phyloP scores from a whole-genome alignment of 352 stramenopile species.

The Phytophthora hybrid region DNA sequence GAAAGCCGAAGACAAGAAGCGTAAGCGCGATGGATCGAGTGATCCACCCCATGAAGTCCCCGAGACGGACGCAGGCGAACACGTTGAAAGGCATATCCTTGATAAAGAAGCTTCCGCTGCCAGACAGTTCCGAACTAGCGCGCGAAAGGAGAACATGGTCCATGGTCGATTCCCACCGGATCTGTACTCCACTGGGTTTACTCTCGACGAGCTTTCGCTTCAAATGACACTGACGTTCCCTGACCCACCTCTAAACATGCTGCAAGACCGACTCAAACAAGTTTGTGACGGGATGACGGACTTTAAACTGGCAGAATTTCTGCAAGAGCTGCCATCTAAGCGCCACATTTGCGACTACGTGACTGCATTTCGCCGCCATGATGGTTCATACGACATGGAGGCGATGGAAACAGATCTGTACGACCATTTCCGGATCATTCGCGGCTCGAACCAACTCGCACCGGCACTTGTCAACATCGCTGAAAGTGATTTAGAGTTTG shows the following conservation, averaged over 20 bases:
- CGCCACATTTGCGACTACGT: slow-evolving; percentile 89
- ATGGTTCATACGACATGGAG: slow-evolving; percentile 63
- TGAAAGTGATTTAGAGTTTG: slow-evolving; percentile 74
- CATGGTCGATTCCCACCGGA: slow-evolving; percentile 68
- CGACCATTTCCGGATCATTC: slow-evolving; percentile 84
- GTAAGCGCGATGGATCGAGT: slow-evolving; percentile 29
- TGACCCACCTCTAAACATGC: slow-evolving; percentile 52
- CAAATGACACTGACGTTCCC: slow-evolving; percentile 63
- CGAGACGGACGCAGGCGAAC: slow-evolving; percentile 44
- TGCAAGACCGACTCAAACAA: slow-evolving; percentile 63
- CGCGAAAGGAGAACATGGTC: slow-evolving; percentile 69
- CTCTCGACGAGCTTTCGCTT: slow-evolving; percentile 58
- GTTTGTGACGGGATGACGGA: slow-evolving; percentile 85
- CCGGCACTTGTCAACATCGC: slow-evolving; percentile 64
- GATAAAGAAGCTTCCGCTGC: slow-evolving; percentile 44
- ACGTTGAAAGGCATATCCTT: slow-evolving; percentile 66
- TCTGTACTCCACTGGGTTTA: slow-evolving; percentile 74
- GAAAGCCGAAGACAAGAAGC: slow-evolving; percentile 52
- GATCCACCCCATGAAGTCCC: slow-evolving; percentile 38
- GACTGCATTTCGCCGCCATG: slow-evolving; percentile 52
- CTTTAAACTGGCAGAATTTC: slow-evolving; percentile 88
- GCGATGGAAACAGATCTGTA: slow-evolving; percentile 67
- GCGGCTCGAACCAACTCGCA: slow-evolving; percentile 60
- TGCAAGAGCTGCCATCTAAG: slow-evolving; percentile 93
- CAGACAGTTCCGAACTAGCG: slow-evolving; percentile 38